A percentile compares a stretch with the other conserved stretches of the same genome.
phyloP scores from a whole-genome alignment of 345 rosid genomes.

The Citrus trifoliata region DNA sequence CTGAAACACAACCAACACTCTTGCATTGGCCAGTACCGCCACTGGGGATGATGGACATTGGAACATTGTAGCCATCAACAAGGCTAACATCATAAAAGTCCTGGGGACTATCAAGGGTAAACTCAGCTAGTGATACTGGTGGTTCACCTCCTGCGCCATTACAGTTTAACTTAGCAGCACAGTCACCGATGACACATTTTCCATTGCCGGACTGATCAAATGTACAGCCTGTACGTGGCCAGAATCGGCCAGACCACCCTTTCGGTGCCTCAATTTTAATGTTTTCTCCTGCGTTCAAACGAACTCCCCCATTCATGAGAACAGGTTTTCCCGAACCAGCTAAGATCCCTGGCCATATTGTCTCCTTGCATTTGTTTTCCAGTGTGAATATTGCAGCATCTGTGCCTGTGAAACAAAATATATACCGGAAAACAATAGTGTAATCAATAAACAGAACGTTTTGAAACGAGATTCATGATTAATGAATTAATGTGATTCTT shows the following conservation, averaged over 20 bases:
- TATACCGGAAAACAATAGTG: no score
- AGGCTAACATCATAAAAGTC: conserved; percentile 50
- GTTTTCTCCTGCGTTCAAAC: conserved; percentile 25
- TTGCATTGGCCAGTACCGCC: conserved; percentile 29
- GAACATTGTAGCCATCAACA: conserved; percentile 45
- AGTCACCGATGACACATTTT: conserved; percentile 38
- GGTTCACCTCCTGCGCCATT: conserved; percentile 42
- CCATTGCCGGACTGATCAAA: conserved; percentile 33
- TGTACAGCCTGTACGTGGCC: conserved; percentile 41
- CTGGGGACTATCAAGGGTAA: conserved; percentile 26
- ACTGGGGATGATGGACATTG: conserved; percentile 28
- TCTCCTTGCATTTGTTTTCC: conserved; percentile 36
- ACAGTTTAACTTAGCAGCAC: conserved; percentile 37
- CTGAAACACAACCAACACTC: conserved; percentile 22
- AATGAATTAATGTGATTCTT: neutral
- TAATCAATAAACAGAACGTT: neutral
- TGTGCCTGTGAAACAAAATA: neutral
- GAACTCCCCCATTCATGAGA: conserved; percentile 34
- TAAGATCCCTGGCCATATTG: conserved; percentile 46
- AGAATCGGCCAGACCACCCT: conserved; percentile 51
- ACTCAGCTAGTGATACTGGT: conserved; percentile 48
- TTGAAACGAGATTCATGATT: neutral
- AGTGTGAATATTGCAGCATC: conserved; percentile 15
- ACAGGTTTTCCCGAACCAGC: conserved; percentile 33
- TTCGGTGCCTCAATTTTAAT: conserved; percentile 27